Conservation (phyloP, 78 protist species). For the slime mould (Dictyostelium discoideum) region DNA sequence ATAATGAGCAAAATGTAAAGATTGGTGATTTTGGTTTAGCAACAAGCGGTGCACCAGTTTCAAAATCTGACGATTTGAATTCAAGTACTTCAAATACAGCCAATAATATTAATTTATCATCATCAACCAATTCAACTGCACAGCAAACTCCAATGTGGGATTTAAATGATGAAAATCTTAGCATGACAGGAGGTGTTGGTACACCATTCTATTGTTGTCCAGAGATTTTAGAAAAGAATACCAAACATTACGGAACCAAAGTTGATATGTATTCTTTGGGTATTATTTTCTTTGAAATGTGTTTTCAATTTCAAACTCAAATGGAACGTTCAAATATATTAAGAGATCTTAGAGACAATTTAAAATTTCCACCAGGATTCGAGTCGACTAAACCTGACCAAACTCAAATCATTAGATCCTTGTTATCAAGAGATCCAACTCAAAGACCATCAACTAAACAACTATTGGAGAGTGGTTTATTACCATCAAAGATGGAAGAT, state of each 20-base stretch:
- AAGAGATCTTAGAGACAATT: constrained; percentile 16
- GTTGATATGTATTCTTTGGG: constrained; percentile 86
- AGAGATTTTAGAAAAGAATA: constrained; percentile 62
- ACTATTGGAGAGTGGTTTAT: constrained; percentile 34
- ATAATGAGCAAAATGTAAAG: constrained; percentile 74
- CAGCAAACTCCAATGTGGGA: neutral
- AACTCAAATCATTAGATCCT: constrained; percentile 55
- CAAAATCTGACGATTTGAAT: neutral
- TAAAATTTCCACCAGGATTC: constrained; percentile 82
- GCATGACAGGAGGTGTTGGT: constrained; percentile 82
- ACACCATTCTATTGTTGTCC: constrained; percentile 86
- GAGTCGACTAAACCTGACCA: constrained; percentile 75
- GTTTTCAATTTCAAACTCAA: constrained; percentile 78
- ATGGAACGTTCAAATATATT: constrained; percentile 74
- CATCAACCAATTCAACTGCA: neutral
- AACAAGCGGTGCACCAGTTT: neutral
- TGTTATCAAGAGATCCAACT: constrained; percentile 43
- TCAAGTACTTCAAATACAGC: neutral
- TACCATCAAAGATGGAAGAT: constrained; percentile 83
- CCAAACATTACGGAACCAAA: constrained; percentile 61
- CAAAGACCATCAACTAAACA: constrained; percentile 78
- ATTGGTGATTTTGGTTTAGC: constrained; percentile 85
- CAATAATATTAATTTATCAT: neutral
- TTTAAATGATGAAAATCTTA: neutral
- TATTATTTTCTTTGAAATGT: constrained; percentile 86